Evolutionary conservation across 768 basidiomycete species (phyloP).

Genomic region (Hemileccinum rubropunctum): DNA sequence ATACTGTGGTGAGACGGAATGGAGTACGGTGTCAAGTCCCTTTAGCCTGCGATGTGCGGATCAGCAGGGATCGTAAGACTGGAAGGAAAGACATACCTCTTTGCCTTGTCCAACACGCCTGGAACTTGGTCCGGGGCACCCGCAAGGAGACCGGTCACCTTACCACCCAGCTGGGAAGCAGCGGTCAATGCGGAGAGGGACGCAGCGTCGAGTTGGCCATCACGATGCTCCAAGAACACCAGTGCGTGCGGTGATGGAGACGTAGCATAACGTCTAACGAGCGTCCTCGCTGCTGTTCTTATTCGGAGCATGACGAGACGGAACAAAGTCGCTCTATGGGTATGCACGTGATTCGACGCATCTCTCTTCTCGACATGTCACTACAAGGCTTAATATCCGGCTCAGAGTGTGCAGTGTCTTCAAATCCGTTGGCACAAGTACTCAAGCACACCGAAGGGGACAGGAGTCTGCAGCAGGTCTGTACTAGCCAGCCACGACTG

Average conservation of each 20-base stretch:
- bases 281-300: conserved; percentile 31
- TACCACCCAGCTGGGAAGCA: conserved; percentile 79
- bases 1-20: conserved; percentile 71
- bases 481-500: conserved; percentile 11
- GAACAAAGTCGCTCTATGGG: not conserved
- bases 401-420: conserved; percentile 79
- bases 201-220: conserved; percentile 77
- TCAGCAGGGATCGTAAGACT: conserved; percentile 7
- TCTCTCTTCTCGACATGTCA: conserved; percentile 48
- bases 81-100: conserved; percentile 55
- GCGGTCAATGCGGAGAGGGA: conserved; percentile 92
- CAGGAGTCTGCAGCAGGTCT: conserved; percentile 81
- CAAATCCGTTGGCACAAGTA: conserved; percentile 87
- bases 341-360: conserved; percentile 19
- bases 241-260: conserved; percentile 67
- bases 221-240: conserved; percentile 86
- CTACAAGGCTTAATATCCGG: conserved; percentile 82
- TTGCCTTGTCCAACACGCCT: conserved; percentile 66
- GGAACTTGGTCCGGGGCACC: conserved; percentile 69
- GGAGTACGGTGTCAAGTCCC: conserved; percentile 64
- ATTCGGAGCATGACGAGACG: conserved; percentile 19
- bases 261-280: conserved; percentile 50
- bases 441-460: conserved; percentile 89
- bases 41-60: conserved; percentile 47
- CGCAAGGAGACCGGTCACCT: conserved; percentile 76